Base-by-base conservation (phyloP, 2,329 filamentous ascomycete species). In the Claviceps capensis region DNA sequence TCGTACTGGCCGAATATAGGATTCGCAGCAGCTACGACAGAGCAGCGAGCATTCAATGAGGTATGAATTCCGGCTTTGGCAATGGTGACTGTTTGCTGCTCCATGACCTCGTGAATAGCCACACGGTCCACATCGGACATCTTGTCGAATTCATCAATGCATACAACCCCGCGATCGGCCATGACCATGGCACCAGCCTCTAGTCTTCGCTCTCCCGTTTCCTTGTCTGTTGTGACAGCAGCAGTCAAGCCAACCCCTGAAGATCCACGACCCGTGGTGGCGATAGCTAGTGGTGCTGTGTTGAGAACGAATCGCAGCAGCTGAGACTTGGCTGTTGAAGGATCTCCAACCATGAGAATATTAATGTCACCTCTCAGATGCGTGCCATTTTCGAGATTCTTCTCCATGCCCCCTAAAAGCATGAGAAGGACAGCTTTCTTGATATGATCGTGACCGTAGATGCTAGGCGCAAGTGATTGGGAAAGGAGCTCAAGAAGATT, bases 91-190 rank as follows among this genome's bases (percentile, higher is more conserved):
- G 93, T 98, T 70, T 98, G 93, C 72, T 98, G 93, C 71, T 98
- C 93, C 93, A 98, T 98, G 58, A 98, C 93, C 86, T 98, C 93
- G 79, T 98, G 93, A 60, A 98, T 98, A 47, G 93, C 93, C 4
- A 98, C 93, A 65, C 93, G 83, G 69, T 98, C 93, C 53, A 97
- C 85, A 65, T 98, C 93, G 53, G 89, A 96, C 93, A 98, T 98
- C 69, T 98, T 98, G 73, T 98, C 93, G 60, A 98, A 98, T 64
- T 98, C 93, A 65, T 98, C 93, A 59, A 98, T 98, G 72, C 93
- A 98, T 37, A 98, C 93, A 11, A 98, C 91, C 60, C 93, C 93
- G 56, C 93, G 85, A 67, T 98, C 93, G 57, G 83, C 93, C 63
- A 98, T 87, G 55, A 98, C 93, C 93, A 98, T 98, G 57, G 93